phyloP scores from a whole-genome alignment of 106 monocot genomes.

The Platanthera zijinensis region DNA sequence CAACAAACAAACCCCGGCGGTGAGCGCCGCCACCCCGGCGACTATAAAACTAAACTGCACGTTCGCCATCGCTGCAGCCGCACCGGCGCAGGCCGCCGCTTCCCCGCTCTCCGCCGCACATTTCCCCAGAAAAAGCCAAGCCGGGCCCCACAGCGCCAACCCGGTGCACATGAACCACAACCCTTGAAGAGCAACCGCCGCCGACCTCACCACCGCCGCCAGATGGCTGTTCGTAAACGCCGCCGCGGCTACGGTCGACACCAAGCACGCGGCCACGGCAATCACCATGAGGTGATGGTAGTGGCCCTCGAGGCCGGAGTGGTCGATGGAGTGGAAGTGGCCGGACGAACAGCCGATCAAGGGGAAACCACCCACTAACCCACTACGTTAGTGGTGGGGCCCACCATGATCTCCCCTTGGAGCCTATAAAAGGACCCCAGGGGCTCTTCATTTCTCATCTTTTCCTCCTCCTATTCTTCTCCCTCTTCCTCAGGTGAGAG shows the following conservation, averaged over 20 bases:
- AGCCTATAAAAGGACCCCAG: too few relatives aligned
- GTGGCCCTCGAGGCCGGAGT: slow-evolving; percentile 61
- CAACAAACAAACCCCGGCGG: neutral
- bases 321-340: slow-evolving; percentile 70
- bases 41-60: slow-evolving; percentile 15
- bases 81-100: neutral
- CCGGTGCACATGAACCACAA: slow-evolving; percentile 25
- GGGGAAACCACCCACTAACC: too few relatives aligned
- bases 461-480: too few relatives aligned
- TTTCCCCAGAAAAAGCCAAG: neutral
- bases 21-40: neutral
- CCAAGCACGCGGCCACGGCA: slow-evolving; percentile 21
- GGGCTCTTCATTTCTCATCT: too few relatives aligned
- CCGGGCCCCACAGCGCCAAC: slow-evolving; percentile 8
- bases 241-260: slow-evolving; percentile 16
- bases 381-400: too few relatives aligned
- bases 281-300: slow-evolving; percentile 75
- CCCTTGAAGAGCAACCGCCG: slow-evolving; percentile 47
- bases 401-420: too few relatives aligned
- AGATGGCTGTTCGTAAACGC: slow-evolving; percentile 22
- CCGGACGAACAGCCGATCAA: too few relatives aligned
- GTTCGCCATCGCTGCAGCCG: slow-evolving; percentile 3
- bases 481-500: too few relatives aligned
- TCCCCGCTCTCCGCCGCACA: neutral
- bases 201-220: slow-evolving; percentile 43